Conservation (phyloP, 2,329 filamentous ascomycete genomes). For the Oidium heveae region DNA sequence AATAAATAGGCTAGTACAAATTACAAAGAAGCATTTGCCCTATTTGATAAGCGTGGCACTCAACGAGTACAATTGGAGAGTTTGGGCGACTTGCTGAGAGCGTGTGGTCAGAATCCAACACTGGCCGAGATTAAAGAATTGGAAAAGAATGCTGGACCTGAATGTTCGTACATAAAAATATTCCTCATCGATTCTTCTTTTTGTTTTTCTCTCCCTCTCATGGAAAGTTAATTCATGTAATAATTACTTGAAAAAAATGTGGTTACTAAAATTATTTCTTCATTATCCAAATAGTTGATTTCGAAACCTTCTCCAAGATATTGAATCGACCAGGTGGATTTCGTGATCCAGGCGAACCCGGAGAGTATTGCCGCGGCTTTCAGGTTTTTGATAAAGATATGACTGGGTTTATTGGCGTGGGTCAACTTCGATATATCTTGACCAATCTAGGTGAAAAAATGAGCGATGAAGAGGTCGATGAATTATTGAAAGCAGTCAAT, state of each 20-base stretch:
- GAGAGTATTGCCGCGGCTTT: conserved; percentile 96
- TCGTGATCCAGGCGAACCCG: conserved; percentile 90
- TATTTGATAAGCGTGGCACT: conserved; percentile 98
- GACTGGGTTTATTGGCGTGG: conserved; percentile 92
- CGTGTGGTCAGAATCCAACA: conserved; percentile 94
- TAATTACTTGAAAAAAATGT: not conserved
- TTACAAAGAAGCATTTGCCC: conserved; percentile 99
- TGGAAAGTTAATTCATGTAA: too few relatives aligned
- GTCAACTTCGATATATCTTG: conserved; percentile 91
- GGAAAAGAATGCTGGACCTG: conserved; percentile 67
- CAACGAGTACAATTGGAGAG: conserved; percentile 70
- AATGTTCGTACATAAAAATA: conserved; percentile 43
- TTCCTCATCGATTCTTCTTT: not conserved
- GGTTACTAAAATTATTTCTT: not conserved
- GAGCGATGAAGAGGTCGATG: too few relatives aligned
- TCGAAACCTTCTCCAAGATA: conserved; percentile 87
- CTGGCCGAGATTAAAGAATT: conserved; percentile 78
- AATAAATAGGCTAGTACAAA: conserved; percentile 51
- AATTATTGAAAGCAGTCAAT: conserved; percentile 94
- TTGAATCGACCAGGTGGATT: conserved; percentile 95
- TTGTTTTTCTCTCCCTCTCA: too few relatives aligned
- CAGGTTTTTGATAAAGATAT: conserved; percentile 99
- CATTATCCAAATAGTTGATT: conserved; percentile 46
- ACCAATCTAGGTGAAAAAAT: conserved; percentile 97
- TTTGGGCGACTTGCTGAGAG: conserved; percentile 74